Evolutionary conservation across 1,284 basidiomycete species (phyloP), one percentile per base, ranked within the genome.

Genomic region (Lentinula novae-zelandiae): DNA sequence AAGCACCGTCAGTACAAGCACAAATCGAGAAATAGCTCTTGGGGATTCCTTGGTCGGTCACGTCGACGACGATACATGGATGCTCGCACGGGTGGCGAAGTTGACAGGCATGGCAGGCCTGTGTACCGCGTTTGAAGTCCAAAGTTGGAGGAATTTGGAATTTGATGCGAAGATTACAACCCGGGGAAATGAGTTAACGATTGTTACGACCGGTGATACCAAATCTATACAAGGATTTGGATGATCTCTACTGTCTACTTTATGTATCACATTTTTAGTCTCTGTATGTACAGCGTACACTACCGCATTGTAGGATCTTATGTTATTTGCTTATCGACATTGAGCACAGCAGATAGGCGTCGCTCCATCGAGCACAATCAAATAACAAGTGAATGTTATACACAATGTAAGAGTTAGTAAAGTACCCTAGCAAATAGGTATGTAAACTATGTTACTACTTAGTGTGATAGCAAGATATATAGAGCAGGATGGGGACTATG

Each of bases 31-130:
- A 69, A 71, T 40, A 71, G 72, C 20, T 74, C 73, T 9, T 81
- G 78, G 78, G 78, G 79, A 2, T 79, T 81, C 68, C 70, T 80
- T 69, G 78, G 79, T 8, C 75, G 74, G 60, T 79, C 78, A 53
- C 71, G 75, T 40, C 73, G 78, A 60, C 75, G 74, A 49, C 70
- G 77, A 61, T 85, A 82, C 67, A 67, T 73, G 27, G 82, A 85
- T 69, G 72, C 79, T 9, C 73, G 76, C 57, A 82, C 78, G 22
- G 40, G 51, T 10, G 38, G 22, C 13, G 59, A 60, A 42, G 34
- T 60, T 27, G 51, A 58, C 34, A 50, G 57, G 66, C 72, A 77
- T 38, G 84, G 84, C 54, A 74, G 82, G 53, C 77, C 80, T 20
- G 72, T 84, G 53, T 78, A 81, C 68, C 74, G 79, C 51, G 76